phyloP scores from a whole-genome alignment of 2,329 filamentous ascomycete genomes.

The Exophiala calicioides region DNA sequence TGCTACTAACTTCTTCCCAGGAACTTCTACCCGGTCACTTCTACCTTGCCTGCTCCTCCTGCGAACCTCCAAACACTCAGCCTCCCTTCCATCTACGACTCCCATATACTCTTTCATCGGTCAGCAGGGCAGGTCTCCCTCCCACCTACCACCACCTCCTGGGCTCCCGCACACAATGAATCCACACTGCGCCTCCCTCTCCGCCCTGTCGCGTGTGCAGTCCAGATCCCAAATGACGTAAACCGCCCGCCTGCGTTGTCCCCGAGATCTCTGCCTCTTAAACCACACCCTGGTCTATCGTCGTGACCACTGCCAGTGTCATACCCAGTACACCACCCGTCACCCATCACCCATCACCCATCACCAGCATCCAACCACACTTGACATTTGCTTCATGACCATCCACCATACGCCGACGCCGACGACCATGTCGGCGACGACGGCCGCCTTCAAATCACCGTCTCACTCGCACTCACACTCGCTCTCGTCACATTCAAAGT shows the following conservation, averaged over 20 bases:
- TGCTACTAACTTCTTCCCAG: too few species aligned
- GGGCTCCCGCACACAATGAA: constrained; percentile 15
- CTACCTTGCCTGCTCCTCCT: too few species aligned
- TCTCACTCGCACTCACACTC: constrained; percentile 28
- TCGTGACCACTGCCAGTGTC: not conserved
- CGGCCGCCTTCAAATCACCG: constrained; percentile 30
- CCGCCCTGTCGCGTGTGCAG: constrained; percentile 23
- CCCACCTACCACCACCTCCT: constrained; percentile 9
- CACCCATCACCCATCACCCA: not conserved
- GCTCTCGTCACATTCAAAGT: constrained; percentile 26
- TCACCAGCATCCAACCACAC: not conserved
- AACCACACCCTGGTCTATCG: not conserved
- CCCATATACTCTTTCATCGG: too few species aligned
- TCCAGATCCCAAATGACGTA: constrained; percentile 27
- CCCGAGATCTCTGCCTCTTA: too few species aligned
- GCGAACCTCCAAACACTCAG: too few species aligned
- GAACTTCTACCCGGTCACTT: too few species aligned
- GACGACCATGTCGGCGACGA: constrained; percentile 33
- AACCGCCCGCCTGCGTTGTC: constrained; percentile 3
- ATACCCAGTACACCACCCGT: not conserved
- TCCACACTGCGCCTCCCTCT: constrained; percentile 7
- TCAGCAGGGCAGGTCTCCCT: too few species aligned
- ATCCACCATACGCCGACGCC: constrained; percentile 10
- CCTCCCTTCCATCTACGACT: too few species aligned
- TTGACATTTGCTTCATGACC: constrained; percentile 9